A percentile compares a stretch with the other conserved stretches of the same genome.
Conservation (phyloP, 352 stramenopile species). For the Globisporangium paddicum region DNA sequence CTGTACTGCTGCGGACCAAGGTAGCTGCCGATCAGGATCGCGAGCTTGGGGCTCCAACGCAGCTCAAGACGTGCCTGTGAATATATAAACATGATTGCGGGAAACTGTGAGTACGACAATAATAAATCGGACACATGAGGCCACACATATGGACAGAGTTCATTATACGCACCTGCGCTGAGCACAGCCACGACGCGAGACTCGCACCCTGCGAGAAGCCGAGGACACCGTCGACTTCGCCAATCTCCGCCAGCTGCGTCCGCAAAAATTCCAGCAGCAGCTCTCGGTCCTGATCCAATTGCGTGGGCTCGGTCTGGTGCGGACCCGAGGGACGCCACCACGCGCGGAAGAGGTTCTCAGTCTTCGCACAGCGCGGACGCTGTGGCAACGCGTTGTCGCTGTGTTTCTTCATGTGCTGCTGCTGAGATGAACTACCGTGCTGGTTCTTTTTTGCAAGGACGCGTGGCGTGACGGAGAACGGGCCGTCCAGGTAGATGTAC, state of each 20-base stretch:
- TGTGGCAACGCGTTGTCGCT: constrained; percentile 6
- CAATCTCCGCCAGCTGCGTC: constrained; percentile 46
- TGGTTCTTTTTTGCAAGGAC: constrained; percentile 50
- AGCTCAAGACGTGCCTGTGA: constrained; percentile 44
- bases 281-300: constrained; percentile 48
- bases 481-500: constrained; percentile 69
- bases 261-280: constrained; percentile 57
- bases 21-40: constrained; percentile 76
- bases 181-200: constrained; percentile 79
- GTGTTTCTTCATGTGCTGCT: constrained; percentile 7
- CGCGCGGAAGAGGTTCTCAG: constrained; percentile 58
- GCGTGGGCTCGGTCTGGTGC: constrained; percentile 38
- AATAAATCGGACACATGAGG: neutral
- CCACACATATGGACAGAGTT: neutral
- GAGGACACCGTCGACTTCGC: constrained; percentile 70
- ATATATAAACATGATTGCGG: too few species aligned
- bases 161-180: constrained; percentile 34
- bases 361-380: constrained; percentile 42
- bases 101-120: neutral
- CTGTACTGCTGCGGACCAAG: constrained; percentile 51
- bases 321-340: constrained; percentile 65
- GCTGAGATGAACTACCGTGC: neutral
- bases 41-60: constrained; percentile 62
- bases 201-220: constrained; percentile 81
- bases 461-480: constrained; percentile 66